A percentile compares a stretch with the other conserved stretches of the same genome.
These are phyloP conservation scores for Kwoniella sp. DNA, from an alignment of 768 basidiomycete species.

Conservation along the genomic window DNA sequence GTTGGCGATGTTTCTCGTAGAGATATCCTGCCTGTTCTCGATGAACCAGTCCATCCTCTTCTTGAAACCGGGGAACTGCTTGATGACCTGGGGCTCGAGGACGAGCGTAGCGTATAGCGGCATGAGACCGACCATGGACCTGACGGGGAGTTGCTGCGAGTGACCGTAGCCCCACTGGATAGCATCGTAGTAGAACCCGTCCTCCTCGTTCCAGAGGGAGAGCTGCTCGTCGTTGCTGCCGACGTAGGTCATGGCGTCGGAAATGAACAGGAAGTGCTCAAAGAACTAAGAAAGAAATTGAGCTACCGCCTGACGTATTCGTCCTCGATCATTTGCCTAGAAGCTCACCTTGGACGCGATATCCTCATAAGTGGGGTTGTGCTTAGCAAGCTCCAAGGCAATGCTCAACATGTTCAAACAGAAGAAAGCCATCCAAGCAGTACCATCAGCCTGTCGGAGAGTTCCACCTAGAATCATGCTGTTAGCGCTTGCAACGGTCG, in stretches of 20 bases:
- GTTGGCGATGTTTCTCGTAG: constrained; percentile 91
- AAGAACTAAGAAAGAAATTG: constrained; percentile 42
- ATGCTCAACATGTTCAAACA: constrained; percentile 98
- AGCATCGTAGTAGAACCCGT: constrained; percentile 98
- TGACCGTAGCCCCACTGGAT: constrained; percentile 80
- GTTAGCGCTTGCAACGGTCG: background rate
- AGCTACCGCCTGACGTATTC: background rate
- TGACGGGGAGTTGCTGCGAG: constrained; percentile 87
- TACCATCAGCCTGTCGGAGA: constrained; percentile 95
- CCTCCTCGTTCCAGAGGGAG: constrained; percentile 92
- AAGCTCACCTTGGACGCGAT: constrained; percentile 95
- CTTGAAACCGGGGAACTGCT: constrained; percentile 95
- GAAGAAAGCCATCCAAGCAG: constrained; percentile 99
- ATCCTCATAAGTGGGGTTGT: constrained; percentile 96
- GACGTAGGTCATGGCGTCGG: constrained; percentile 96
- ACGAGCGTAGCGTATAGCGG: constrained; percentile 94
- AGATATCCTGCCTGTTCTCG: constrained; percentile 83
- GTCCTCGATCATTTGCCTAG: background rate
- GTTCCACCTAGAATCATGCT: constrained; percentile 66
- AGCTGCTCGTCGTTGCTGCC: constrained; percentile 71
- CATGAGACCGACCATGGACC: constrained; percentile 95
- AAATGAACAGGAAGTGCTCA: constrained; percentile 95
- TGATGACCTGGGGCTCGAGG: constrained; percentile 83
- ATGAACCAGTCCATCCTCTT: constrained; percentile 99
- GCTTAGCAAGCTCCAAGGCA: constrained; percentile 94